phyloP scores from a whole-genome alignment of 495 filamentous ascomycete species.

The Hyaloscypha bicolor region DNA sequence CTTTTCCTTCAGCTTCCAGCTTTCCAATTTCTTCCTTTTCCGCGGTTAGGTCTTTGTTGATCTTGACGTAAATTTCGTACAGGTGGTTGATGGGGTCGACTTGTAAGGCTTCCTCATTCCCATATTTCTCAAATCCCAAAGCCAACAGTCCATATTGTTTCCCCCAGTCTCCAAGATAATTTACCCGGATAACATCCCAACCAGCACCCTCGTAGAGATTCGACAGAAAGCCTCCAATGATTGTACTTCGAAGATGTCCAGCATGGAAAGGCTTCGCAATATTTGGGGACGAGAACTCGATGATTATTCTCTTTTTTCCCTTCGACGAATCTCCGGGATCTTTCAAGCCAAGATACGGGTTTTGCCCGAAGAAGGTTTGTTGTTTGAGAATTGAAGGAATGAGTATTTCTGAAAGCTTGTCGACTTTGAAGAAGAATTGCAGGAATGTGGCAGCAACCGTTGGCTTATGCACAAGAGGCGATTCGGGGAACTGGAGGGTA shows the following conservation, averaged over 20 bases:
- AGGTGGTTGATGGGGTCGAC: constrained; percentile 65
- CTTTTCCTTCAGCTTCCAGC: constrained; percentile 49
- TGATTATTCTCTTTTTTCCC: constrained; percentile 65
- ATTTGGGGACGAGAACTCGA: constrained; percentile 61
- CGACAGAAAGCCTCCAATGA: constrained; percentile 66
- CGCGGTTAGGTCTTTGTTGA: constrained; percentile 56
- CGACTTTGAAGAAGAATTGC: constrained; percentile 77
- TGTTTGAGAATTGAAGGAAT: constrained; percentile 64
- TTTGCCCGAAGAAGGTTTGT: constrained; percentile 65
- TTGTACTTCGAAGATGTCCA: constrained; percentile 66
- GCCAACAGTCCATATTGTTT: constrained; percentile 67
- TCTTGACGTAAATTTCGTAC: constrained; percentile 64
- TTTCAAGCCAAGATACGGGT: constrained; percentile 64
- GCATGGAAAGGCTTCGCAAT: constrained; percentile 72
- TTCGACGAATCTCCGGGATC: constrained; percentile 70
- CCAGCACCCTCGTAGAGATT: constrained; percentile 61
- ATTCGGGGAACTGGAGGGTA: constrained; percentile 65
- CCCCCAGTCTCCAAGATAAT: constrained; percentile 71
- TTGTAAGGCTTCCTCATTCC: constrained; percentile 56
- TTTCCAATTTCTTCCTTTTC: constrained; percentile 56
- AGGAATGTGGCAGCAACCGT: constrained; percentile 65
- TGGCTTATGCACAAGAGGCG: constrained; percentile 70
- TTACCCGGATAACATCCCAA: constrained; percentile 65
- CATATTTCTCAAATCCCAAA: constrained; percentile 60
- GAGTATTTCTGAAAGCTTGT: constrained; percentile 59